These are phyloP conservation scores for Thalassiosira allenii DNA, from an alignment of 352 stramenopile species.

Conservation along the genomic window DNA sequence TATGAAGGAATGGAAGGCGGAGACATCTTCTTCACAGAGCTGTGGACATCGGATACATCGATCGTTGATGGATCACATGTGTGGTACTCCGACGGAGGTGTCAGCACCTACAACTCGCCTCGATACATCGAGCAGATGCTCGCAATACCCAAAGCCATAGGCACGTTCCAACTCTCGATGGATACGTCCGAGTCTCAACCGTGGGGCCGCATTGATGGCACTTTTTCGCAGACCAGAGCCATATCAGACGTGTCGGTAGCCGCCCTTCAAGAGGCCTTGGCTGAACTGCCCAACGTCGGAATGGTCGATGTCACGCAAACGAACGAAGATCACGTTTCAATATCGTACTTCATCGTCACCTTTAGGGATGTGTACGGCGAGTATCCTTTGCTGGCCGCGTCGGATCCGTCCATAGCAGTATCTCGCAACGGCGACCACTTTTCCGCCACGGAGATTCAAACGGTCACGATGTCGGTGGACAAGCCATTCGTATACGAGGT, in stretches of 20 bases:
- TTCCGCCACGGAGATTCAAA: slow-evolving; percentile 95
- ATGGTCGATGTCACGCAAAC: slow-evolving; percentile 86
- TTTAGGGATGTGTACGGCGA: slow-evolving; percentile 90
- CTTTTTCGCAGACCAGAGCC: slow-evolving; percentile 33
- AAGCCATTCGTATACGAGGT: slow-evolving; percentile 91
- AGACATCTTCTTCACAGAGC: slow-evolving; percentile 96
- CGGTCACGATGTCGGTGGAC: slow-evolving; percentile 90
- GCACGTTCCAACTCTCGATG: slow-evolving; percentile 86
- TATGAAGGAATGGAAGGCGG: slow-evolving; percentile 86
- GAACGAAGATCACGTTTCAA: slow-evolving; percentile 48
- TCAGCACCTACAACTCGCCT: slow-evolving; percentile 91
- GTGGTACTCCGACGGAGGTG: slow-evolving; percentile 91
- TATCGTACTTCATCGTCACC: slow-evolving; percentile 84
- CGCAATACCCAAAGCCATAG: slow-evolving; percentile 81
- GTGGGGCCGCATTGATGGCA: slow-evolving; percentile 45
- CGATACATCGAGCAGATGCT: slow-evolving; percentile 92
- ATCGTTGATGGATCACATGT: slow-evolving; percentile 90
- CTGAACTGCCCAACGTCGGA: slow-evolving; percentile 88
- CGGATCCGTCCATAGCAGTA: slow-evolving; percentile 46
- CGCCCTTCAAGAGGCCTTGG: slow-evolving; percentile 88
- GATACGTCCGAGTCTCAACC: slow-evolving; percentile 82
- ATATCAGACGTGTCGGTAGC: slow-evolving; percentile 75
- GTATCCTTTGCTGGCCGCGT: slow-evolving; percentile 85
- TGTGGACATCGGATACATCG: slow-evolving; percentile 88
- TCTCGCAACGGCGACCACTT: slow-evolving; percentile 51